phyloP scores from a whole-genome alignment of 2,329 filamentous ascomycete species.

The Apiospora aurea region DNA sequence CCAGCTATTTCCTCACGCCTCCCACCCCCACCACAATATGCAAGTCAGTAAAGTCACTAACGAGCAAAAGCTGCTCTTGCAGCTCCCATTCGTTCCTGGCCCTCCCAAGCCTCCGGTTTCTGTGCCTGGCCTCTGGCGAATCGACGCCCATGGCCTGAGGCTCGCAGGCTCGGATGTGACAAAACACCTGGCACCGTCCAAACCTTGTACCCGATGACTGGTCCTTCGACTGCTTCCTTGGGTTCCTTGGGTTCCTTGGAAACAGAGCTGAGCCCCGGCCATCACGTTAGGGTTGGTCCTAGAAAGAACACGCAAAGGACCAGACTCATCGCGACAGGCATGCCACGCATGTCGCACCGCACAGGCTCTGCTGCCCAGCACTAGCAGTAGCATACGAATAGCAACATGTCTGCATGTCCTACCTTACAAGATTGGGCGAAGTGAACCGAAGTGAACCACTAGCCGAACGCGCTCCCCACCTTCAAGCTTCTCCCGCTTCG shows the following conservation, averaged over 20 bases:
- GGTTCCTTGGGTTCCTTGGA: not conserved
- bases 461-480: constrained; percentile 16
- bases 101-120: not conserved
- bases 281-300: constrained; percentile 13
- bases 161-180: constrained; percentile 24
- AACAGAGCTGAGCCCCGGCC: not conserved
- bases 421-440: not conserved
- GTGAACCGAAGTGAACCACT: not conserved
- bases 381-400: constrained; percentile 5
- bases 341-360: constrained; percentile 6
- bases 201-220: constrained; percentile 23
- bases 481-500: not conserved
- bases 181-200: constrained; percentile 30
- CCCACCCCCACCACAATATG: constrained; percentile 5
- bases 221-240: not conserved
- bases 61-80: constrained; percentile 8
- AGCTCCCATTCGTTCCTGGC: constrained; percentile 9
- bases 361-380: constrained; percentile 4
- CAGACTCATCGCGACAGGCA: not conserved
- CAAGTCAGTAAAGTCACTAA: constrained; percentile 19
- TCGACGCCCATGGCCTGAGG: constrained; percentile 2
- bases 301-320: not conserved
- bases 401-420: not conserved
- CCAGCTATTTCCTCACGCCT: not conserved
- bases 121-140: constrained; percentile 12